phyloP scores from a whole-genome alignment of 2,329 filamentous ascomycete species.

The Aspergillus sp. region DNA sequence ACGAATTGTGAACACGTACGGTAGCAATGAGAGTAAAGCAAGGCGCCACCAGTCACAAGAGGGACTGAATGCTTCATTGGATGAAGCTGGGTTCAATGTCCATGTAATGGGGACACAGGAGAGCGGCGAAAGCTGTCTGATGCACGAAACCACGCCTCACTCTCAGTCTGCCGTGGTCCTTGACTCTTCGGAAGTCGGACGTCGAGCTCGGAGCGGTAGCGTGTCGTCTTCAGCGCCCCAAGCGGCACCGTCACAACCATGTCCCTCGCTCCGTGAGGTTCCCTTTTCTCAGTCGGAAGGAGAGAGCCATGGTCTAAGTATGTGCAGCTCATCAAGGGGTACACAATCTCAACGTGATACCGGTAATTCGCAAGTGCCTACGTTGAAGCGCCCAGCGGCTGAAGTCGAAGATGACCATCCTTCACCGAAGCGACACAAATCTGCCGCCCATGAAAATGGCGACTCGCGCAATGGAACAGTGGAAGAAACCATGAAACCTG shows the following conservation, averaged over 20 bases:
- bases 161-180: slow-evolving; percentile 12
- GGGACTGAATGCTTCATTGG: slow-evolving; percentile 5
- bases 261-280: slow-evolving; percentile 12
- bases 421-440: slow-evolving; percentile 9
- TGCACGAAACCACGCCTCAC: slow-evolving; percentile 8
- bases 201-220: slow-evolving; percentile 8
- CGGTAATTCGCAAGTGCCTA: slow-evolving; percentile 3
- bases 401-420: slow-evolving; percentile 4
- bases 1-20: slow-evolving; percentile 25
- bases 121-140: slow-evolving; percentile 9
- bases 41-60: slow-evolving; percentile 11
- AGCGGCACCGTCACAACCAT: slow-evolving; percentile 10
- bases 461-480: neutral
- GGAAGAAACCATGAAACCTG: slow-evolving; percentile 3
- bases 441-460: neutral
- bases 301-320: slow-evolving; percentile 1
- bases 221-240: slow-evolving; percentile 4
- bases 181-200: slow-evolving; percentile 16
- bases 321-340: neutral
- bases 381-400: slow-evolving; percentile 9
- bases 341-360: slow-evolving; percentile 1
- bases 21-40: slow-evolving; percentile 12
- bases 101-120: slow-evolving; percentile 16
- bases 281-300: slow-evolving; percentile 6
- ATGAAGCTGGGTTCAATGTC: slow-evolving; percentile 3